Conservation (phyloP, 2,329 filamentous ascomycete species). For the Blastomyces parvus region DNA sequence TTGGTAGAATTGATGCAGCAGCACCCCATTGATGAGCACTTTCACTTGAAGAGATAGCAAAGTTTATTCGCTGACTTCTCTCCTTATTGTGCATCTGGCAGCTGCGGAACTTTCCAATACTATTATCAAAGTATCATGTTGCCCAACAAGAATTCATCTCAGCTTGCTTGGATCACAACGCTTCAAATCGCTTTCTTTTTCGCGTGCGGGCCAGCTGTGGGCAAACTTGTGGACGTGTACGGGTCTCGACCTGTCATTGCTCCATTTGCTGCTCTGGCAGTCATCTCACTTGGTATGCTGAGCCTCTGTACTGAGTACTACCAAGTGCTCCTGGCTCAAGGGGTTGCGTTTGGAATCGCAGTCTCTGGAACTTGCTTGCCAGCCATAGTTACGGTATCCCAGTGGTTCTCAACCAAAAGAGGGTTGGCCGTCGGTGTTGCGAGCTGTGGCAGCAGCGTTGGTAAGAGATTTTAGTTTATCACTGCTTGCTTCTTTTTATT, state of each 20-base stretch:
- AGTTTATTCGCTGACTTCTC: not conserved
- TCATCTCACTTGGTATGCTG: constrained; percentile 23
- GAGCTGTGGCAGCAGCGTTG: constrained; percentile 38
- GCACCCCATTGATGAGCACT: not conserved
- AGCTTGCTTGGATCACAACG: constrained; percentile 11
- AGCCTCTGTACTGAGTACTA: constrained; percentile 34
- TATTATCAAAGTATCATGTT: constrained; percentile 11
- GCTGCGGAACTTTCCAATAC: constrained; percentile 13
- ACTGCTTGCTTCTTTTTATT: not conserved
- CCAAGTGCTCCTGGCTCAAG: constrained; percentile 38
- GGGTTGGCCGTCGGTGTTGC: constrained; percentile 46
- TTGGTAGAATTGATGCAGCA: not conserved
- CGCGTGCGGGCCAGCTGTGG: constrained; percentile 8
- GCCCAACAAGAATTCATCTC: not conserved
- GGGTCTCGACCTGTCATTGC: constrained; percentile 7
- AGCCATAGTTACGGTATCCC: constrained; percentile 48
- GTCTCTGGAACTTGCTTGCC: constrained; percentile 51
- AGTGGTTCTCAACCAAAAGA: constrained; percentile 47
- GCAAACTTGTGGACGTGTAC: constrained; percentile 10
- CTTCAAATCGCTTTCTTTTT: constrained; percentile 13
- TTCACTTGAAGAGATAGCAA: not conserved
- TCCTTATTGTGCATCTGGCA: not conserved
- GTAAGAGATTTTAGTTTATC: not conserved
- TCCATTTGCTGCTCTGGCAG: constrained; percentile 5
- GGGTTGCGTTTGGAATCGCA: constrained; percentile 38